phyloP scores from a whole-genome alignment of 176 grass and related monocot genomes.

The Guadua angustifolia region DNA sequence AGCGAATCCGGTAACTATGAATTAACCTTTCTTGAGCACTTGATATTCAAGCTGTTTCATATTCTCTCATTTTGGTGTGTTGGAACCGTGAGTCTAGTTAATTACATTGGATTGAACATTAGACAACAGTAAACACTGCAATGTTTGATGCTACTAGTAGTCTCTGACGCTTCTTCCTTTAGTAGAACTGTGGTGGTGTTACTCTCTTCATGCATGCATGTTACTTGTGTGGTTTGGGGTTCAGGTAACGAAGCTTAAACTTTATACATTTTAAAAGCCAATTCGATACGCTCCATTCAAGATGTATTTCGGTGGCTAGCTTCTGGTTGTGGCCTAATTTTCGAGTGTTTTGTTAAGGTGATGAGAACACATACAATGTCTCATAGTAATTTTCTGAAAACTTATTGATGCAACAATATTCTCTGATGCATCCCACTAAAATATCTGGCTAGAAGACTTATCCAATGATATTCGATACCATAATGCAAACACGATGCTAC shows the following conservation, averaged over 20 bases:
- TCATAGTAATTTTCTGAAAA: slow-evolving; percentile 12
- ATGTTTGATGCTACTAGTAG: background rate
- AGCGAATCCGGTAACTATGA: too few species aligned
- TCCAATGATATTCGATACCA: background rate
- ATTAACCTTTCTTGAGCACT: background rate
- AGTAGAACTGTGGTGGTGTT: background rate
- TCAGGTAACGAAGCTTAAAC: background rate
- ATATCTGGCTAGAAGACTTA: background rate
- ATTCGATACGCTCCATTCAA: background rate
- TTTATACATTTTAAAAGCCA: background rate
- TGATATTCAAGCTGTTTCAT: background rate
- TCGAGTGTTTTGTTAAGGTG: background rate
- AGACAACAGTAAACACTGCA: background rate
- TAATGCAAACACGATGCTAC: background rate
- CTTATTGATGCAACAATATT: slow-evolving; percentile 13
- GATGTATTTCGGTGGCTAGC: background rate
- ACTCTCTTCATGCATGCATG: background rate
- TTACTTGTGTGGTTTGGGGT: background rate
- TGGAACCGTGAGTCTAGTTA: background rate
- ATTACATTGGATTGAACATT: background rate
- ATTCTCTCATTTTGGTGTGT: background rate
- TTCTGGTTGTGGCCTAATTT: background rate
- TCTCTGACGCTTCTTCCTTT: background rate
- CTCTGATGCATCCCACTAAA: background rate
- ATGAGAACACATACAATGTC: background rate